Conservation (phyloP, 768 basidiomycete species). For the Russula vinacea region DNA sequence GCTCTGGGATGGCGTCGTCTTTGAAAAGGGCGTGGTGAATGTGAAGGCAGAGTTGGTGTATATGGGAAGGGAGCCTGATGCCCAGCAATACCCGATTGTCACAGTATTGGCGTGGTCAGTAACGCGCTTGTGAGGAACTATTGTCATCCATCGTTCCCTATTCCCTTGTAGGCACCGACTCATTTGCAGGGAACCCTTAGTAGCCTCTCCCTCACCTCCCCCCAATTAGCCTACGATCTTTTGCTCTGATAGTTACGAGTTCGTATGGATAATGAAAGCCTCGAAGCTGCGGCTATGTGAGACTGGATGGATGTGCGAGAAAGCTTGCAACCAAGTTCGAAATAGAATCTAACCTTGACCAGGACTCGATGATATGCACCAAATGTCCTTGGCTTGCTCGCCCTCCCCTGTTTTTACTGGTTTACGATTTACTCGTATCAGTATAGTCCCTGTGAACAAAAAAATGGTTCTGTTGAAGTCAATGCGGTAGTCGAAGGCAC, state of each 20-base stretch:
- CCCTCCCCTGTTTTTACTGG: background rate
- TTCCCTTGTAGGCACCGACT: too few relatives aligned
- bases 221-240: too few relatives aligned
- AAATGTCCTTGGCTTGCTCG: background rate
- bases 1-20: slow-evolving; percentile 30
- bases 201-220: too few relatives aligned
- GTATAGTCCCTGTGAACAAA: too few relatives aligned
- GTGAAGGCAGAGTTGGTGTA: slow-evolving; percentile 15
- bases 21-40: slow-evolving; percentile 28
- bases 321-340: background rate
- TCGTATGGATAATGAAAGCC: too few relatives aligned
- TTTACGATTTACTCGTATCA: background rate
- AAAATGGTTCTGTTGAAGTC: too few relatives aligned
- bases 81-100: background rate
- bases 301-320: background rate
- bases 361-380: background rate
- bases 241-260: too few relatives aligned
- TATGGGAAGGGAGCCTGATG: background rate
- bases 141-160: background rate
- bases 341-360: background rate
- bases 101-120: slow-evolving; percentile 4
- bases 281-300: too few relatives aligned
- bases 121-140: background rate
- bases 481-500: too few relatives aligned
- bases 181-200: too few relatives aligned